Evolutionary conservation across 1,139 yeast species (phyloP), one percentile per base, ranked within the genome.

Genomic region (Lodderomyces elongisporus): DNA sequence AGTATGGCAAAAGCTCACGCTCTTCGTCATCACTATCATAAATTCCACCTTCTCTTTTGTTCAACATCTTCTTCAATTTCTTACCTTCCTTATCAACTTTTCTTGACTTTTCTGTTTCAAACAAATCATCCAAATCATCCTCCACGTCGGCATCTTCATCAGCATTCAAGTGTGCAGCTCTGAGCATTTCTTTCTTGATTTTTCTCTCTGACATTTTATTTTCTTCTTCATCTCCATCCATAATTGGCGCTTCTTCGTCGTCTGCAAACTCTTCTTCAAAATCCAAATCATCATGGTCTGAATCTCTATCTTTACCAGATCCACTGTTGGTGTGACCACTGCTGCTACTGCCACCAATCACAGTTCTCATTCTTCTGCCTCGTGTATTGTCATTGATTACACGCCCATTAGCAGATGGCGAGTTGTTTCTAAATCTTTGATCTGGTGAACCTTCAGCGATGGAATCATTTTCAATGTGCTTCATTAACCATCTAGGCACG

Each of bases 191-290:
- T 47, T 76, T 81, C 59, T 89, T 91, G 54, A 91, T 82, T 49
- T 88, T 82, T 44, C 75, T 76, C 56, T 91, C 96, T 26, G 89
- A 84, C 46, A 88, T 84, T 54, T 84, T 88, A 54, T 87, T 85
- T 52, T 91, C 98, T 50, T 87, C 94, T 52, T 91, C 98, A 37
- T 89, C 88, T 33, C 96, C 97, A 51, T 91, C 98, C 74, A 91
- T 79, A 40, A 89, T 85, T 18, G 98, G 98, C 1, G 97, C 97
- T 56, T 91, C 98, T 61, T 91, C 98, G 56, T 91, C 98, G 58
- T 91, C 98, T 15, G 95, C 97, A 60, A 91, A 91, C 54, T 89
- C 97, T 54, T 91, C 98, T 46, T 91, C 96, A 50, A 74, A 93
- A 62, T 91, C 98, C 46, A 89, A 63, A 52, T 89, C 97, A 46